A percentile compares a stretch with the other conserved stretches of the same genome.
Conservation (phyloP, 805 yeast species). For the Yarrowia sp. region DNA sequence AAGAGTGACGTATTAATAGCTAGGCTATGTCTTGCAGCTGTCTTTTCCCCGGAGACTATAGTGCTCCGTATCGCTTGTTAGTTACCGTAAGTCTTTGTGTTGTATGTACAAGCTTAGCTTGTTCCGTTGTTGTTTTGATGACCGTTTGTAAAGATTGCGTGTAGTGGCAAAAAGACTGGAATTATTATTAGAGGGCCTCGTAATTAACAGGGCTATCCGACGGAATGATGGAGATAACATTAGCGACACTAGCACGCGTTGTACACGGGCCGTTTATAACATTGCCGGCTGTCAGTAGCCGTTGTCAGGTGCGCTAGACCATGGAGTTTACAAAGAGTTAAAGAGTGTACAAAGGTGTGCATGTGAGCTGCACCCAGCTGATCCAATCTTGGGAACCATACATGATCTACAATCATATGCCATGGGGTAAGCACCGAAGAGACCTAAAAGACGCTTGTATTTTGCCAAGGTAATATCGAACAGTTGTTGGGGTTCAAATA, state of each 20-base stretch:
- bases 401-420: background rate
- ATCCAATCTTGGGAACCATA: constrained; percentile 5
- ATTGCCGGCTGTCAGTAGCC: background rate
- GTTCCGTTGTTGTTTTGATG: background rate
- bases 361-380: constrained; percentile 1
- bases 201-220: background rate
- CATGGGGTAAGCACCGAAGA: background rate
- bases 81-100: background rate
- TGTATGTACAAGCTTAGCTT: background rate
- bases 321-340: constrained; percentile 13
- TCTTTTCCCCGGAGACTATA: background rate
- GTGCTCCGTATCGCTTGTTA: background rate
- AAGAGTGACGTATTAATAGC: background rate
- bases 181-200: background rate
- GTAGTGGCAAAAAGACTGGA: background rate
- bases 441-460: too few species aligned
- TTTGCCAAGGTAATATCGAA: background rate
- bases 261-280: background rate
- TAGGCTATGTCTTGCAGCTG: background rate
- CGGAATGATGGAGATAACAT: background rate
- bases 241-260: background rate
- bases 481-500: background rate
- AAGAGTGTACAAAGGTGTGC: constrained; percentile 6
- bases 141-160: background rate
- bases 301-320: background rate